Evolutionary conservation across 257 asterid genomes (phyloP).

Genomic region (Haberlea rhodopensis): DNA sequence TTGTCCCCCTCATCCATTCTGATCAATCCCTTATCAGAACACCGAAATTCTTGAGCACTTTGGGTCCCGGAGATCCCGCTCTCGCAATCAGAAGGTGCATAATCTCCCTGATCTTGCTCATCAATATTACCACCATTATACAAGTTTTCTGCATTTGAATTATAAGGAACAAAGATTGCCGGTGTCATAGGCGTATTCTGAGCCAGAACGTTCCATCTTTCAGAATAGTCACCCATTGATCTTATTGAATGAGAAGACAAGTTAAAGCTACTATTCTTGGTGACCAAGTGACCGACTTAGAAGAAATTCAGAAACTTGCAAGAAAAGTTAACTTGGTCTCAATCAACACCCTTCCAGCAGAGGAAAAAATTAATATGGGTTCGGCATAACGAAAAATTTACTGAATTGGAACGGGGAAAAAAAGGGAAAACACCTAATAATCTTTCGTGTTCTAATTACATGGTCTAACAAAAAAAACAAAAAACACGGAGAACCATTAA

Average conservation of each 20-base stretch:
- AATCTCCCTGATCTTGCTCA: conserved; percentile 17
- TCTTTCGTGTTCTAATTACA: background rate
- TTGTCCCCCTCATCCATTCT: conserved; percentile 30
- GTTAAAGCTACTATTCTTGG: conserved; percentile 6
- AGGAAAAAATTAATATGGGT: background rate
- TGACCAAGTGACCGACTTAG: conserved; percentile 17
- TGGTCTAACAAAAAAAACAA: background rate
- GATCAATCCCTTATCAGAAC: conserved; percentile 16
- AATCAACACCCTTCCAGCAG: conserved; percentile 20
- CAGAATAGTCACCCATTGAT: conserved; percentile 13
- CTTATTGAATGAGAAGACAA: conserved; percentile 9
- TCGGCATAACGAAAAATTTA: conserved; percentile 12
- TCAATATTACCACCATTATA: background rate
- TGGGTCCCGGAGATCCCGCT: conserved; percentile 40
- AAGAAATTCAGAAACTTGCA: conserved; percentile 22
- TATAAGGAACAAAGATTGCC: conserved; percentile 25
- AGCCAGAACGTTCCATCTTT: conserved; percentile 18
- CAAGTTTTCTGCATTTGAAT: background rate
- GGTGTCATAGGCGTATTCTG: conserved; percentile 20
- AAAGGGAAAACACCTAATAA: background rate
- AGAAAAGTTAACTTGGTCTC: conserved; percentile 33
- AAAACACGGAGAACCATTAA: background rate
- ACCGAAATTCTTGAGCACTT: conserved; percentile 1
- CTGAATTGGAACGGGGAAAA: conserved; percentile 8
- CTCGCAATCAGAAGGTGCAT: conserved; percentile 50